These are phyloP conservation scores for Odontarrhena argentea DNA, from an alignment of 345 rosid species.

Conservation along the genomic window DNA sequence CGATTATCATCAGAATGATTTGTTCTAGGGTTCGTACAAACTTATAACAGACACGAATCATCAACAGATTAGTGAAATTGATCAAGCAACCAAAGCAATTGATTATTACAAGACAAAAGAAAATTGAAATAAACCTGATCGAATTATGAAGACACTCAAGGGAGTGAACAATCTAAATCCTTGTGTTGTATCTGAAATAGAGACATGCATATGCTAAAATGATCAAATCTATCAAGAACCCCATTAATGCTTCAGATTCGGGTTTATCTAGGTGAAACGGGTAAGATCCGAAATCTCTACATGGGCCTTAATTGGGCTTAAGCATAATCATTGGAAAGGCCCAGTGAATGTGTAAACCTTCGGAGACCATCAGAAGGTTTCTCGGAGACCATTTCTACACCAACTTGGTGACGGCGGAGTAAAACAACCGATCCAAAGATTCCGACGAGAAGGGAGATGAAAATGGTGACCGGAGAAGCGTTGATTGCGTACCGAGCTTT, in stretches of 20 bases:
- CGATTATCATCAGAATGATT: too few species aligned
- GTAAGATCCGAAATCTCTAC: background rate
- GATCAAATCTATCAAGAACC: background rate
- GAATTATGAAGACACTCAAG: slow-evolving; percentile 1
- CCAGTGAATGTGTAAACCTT: background rate
- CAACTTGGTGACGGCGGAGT: slow-evolving; percentile 16
- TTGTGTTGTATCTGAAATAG: background rate
- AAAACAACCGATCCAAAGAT: background rate
- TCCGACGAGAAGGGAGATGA: background rate
- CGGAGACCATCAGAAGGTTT: background rate
- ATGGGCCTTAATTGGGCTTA: slow-evolving; percentile 22
- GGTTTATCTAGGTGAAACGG: background rate
- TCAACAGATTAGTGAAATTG: too few species aligned
- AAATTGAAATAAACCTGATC: background rate
- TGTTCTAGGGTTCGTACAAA: too few species aligned
- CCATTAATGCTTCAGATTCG: background rate
- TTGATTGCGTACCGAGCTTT: slow-evolving; percentile 70
- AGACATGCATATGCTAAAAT: background rate
- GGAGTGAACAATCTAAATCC: background rate
- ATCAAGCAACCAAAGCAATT: too few species aligned
- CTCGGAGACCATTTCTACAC: background rate
- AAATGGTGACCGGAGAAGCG: slow-evolving; percentile 57
- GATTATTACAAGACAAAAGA: too few species aligned
- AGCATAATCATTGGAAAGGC: background rate
- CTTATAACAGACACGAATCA: too few species aligned